Evolutionary conservation across 768 basidiomycete genomes (phyloP).

Genomic region (Mrakia frigida): DNA sequence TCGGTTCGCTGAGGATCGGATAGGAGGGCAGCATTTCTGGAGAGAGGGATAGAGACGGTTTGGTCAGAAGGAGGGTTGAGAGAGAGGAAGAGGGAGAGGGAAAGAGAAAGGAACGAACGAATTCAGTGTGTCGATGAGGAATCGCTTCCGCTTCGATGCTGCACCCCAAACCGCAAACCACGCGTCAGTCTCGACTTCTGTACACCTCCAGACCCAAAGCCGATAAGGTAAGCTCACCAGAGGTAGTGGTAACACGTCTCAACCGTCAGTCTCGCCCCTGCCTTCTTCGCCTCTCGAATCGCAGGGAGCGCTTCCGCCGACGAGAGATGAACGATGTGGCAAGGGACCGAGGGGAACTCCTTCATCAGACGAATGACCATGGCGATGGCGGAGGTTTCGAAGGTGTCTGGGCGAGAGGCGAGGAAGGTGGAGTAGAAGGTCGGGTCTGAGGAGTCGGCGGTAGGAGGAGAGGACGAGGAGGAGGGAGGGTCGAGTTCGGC

Average conservation of each 20-base stretch:
- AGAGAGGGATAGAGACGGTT: constrained; percentile 57
- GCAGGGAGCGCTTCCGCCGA: constrained; percentile 72
- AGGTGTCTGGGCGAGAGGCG: constrained; percentile 67
- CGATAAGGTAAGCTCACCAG: constrained; percentile 41
- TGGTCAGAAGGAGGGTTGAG: neutral
- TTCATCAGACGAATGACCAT: constrained; percentile 65
- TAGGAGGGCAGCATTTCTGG: constrained; percentile 96
- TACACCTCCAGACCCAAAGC: no score
- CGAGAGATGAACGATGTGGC: constrained; percentile 91
- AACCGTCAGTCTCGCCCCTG: constrained; percentile 67
- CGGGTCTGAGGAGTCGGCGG: constrained; percentile 46
- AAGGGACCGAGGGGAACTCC: constrained; percentile 55
- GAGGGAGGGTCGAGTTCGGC: constrained; percentile 60
- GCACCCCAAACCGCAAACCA: neutral
- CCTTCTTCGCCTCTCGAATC: constrained; percentile 62
- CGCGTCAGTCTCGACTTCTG: no score
- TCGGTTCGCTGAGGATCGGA: constrained; percentile 67
- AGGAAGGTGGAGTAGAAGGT: constrained; percentile 74
- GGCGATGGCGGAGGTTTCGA: constrained; percentile 76
- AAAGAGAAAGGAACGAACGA: neutral
- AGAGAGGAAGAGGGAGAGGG: neutral
- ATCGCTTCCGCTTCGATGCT: constrained; percentile 62
- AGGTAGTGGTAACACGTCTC: constrained; percentile 99
- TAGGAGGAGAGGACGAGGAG: constrained; percentile 14
- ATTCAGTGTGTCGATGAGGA: constrained; percentile 47